These are phyloP conservation scores for Amorphotheca resinae DNA, from an alignment of 495 filamentous ascomycete species.

Conservation along the genomic window DNA sequence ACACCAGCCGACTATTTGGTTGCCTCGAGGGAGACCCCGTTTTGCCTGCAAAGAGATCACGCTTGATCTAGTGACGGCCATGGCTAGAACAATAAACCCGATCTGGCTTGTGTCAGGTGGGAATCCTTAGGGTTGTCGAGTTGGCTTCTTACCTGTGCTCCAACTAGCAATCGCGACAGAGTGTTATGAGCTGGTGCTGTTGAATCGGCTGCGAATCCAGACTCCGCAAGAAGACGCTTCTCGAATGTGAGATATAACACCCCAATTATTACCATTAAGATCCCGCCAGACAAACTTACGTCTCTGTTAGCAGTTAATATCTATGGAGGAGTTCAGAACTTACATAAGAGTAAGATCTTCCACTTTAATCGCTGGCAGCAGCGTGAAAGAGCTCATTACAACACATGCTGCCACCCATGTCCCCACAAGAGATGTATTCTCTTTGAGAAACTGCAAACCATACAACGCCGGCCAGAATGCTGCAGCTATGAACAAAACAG, in stretches of 20 bases:
- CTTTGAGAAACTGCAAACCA: slow-evolving; percentile 55
- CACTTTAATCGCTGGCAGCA: slow-evolving; percentile 74
- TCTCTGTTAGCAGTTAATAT: background rate
- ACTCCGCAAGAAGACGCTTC: slow-evolving; percentile 44
- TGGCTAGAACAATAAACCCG: slow-evolving; percentile 73
- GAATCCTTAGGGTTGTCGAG: background rate
- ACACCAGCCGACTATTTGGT: slow-evolving; percentile 77
- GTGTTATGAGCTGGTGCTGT: slow-evolving; percentile 10
- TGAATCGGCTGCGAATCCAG: slow-evolving; percentile 13
- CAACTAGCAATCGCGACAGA: slow-evolving; percentile 18
- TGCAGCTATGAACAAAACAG: slow-evolving; percentile 61
- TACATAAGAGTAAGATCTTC: slow-evolving; percentile 73
- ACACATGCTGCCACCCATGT: slow-evolving; percentile 69
- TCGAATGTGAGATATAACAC: slow-evolving; percentile 74
- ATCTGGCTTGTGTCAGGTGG: slow-evolving; percentile 28
- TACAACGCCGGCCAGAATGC: slow-evolving; percentile 69
- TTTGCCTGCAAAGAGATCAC: slow-evolving; percentile 73
- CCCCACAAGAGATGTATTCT: slow-evolving; percentile 47
- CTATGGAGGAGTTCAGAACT: too few species aligned
- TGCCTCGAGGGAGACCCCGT: slow-evolving; percentile 76
- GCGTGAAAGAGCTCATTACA: slow-evolving; percentile 81
- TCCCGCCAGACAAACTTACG: slow-evolving; percentile 60
- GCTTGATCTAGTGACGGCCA: slow-evolving; percentile 77
- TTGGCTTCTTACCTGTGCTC: slow-evolving; percentile 17
- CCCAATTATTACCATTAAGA: slow-evolving; percentile 68